A percentile compares a stretch with the other conserved stretches of the same genome.
Conservation (phyloP, 2,329 filamentous ascomycete genomes). For the Beauveria brongniartii region DNA sequence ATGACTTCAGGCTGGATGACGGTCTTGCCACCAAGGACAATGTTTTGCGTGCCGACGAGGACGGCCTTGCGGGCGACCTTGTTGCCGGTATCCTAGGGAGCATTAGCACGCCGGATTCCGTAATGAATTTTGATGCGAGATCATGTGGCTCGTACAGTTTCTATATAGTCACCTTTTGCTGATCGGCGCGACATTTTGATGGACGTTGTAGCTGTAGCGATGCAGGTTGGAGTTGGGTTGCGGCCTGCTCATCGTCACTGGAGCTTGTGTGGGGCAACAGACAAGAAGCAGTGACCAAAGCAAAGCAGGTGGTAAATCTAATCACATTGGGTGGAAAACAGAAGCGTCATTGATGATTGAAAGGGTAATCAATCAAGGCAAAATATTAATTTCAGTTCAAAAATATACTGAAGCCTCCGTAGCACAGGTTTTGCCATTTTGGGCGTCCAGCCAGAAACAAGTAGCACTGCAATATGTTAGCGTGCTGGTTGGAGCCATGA, state of each 20-base stretch:
- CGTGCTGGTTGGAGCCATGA: no score
- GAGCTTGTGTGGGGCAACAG: constrained; percentile 4
- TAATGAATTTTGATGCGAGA: neutral
- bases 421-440: no score
- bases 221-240: constrained; percentile 7
- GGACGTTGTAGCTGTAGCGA: neutral
- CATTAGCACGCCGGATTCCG: neutral
- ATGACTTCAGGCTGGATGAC: constrained; percentile 94
- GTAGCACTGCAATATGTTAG: no score
- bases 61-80: constrained; percentile 90
- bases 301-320: no score
- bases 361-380: no score
- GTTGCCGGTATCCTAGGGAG: constrained; percentile 81
- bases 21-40: constrained; percentile 92
- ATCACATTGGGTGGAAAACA: no score
- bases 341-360: no score
- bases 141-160: constrained; percentile 58
- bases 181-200: constrained; percentile 64
- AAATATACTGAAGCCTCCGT: no score
- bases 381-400: no score
- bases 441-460: no score
- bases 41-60: constrained; percentile 93
- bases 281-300: no score
- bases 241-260: neutral
- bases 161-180: constrained; percentile 88